Percentiles rank a stretch among this genome's conserved stretches.
Evolutionary conservation across 805 yeast species (phyloP).

Genomic region (Pichia insulana): DNA sequence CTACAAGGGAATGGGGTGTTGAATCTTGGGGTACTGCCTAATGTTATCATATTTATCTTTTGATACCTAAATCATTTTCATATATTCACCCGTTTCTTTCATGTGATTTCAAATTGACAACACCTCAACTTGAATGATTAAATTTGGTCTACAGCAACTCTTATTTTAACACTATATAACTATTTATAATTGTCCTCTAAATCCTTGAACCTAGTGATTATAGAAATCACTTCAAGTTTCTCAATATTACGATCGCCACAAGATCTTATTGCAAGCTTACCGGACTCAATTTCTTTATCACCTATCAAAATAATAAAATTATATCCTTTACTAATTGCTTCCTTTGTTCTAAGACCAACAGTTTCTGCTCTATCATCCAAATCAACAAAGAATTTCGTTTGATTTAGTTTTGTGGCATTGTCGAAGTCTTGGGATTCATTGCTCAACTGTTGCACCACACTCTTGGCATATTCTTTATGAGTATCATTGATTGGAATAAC

Average conservation of each 20-base stretch:
- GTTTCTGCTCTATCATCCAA: conserved; percentile 69
- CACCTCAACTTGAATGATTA: conserved; percentile 17
- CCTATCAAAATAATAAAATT: conserved; percentile 81
- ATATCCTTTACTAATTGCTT: conserved; percentile 66
- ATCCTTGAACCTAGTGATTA: conserved; percentile 42
- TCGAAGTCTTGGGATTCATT: conserved; percentile 31
- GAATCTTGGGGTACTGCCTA: conserved; percentile 11
- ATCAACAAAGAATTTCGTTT: conserved; percentile 62
- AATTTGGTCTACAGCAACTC: too few species aligned
- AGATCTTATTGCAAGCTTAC: conserved; percentile 55
- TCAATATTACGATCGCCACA: conserved; percentile 40
- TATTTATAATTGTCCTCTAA: conserved; percentile 44
- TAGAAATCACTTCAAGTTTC: conserved; percentile 40
- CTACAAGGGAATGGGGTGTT: conserved; percentile 16
- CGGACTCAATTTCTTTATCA: conserved; percentile 62
- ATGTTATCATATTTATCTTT: not conserved
- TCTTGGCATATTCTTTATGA: conserved; percentile 48
- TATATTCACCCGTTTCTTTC: too few species aligned
- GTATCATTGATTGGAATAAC: conserved; percentile 69
- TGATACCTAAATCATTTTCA: too few species aligned
- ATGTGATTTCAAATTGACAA: too few species aligned
- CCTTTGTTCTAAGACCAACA: conserved; percentile 71
- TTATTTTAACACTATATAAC: too few species aligned
- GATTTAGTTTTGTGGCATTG: conserved; percentile 46
- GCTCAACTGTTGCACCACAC: conserved; percentile 36